Evolutionary conservation across 2,329 filamentous ascomycete species (phyloP), one percentile per base, ranked within the genome.

Genomic region (Triangularia setosa): DNA sequence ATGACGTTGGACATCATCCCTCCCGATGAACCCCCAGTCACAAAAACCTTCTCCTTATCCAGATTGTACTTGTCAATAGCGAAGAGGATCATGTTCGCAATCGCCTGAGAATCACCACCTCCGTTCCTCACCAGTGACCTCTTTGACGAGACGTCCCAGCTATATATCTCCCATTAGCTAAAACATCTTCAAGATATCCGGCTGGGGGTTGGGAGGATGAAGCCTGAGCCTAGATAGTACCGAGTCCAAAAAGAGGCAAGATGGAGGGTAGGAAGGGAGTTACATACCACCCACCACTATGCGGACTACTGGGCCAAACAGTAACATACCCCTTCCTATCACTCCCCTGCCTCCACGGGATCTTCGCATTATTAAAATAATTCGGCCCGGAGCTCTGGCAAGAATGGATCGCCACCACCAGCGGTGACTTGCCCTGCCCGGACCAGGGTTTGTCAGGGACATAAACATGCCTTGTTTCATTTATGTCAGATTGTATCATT

Each of bases 61-160:
- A 63, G 72, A 28, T 69, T 66, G 69, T 77, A 77, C 64, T 72
- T 63, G 59, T 69, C 69, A 27, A 77, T 68, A 5, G 72, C 74
- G 62, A 74, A 75, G 33, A 67, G 44, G 61, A 77, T 73, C 76
- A 77, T 78, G 68, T 77, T 76, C 12, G 76, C 74, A 65, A 78
- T 76, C 48, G 75, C 75, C 64, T 77, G 72, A 24, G 71, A 71
- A 66, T 78, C 76, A 23, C 74, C 76, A 1, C 75, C 74, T 58
- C 76, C 76, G 3, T 72, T 64, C 64, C 75, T 73, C 6, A 68
- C 69, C 33, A 77, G 69, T 0, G 80, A 79, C 8, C 63, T 58
- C 35, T 76, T 74, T n/a, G 79, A 82, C 6, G 80, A 80, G 4
- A 86, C 84, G 67, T 87, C 84, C 84, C 84, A 87, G 73, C 84